Base-by-base conservation (phyloP, 1,284 basidiomycete species). In the Puccinia polysora region DNA sequence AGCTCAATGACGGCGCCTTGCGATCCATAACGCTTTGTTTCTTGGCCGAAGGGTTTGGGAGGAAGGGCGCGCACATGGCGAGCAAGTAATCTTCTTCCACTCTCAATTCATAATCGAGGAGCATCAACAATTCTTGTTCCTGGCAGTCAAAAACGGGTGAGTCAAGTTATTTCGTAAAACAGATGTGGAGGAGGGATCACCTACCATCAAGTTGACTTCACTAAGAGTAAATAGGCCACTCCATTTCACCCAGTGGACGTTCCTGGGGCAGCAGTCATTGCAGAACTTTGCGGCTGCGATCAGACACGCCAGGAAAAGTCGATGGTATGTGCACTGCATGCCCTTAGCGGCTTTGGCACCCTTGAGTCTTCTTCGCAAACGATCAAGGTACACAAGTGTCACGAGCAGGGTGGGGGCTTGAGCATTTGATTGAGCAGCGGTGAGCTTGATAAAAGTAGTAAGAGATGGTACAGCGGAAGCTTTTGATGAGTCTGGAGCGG, bases 251-350 rank as follows among this genome's bases (percentile, higher is more conserved):
- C 65, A 68, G n/a, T 68, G 65, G n/a, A 45, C 34, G n/a, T 68
- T 68, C 1, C 65, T 5, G 15, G 90, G 90, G 49, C 88, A 88
- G 38, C 90, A 91, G 82, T 97, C 94, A 82, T 98, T 97, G 78
- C 97, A 86, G 81, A 97, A 97, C 83, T 98, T 98, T 76, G 93
- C 89, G 32, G 95, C 89, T 59, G 93, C 90, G 80, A 98, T 97
- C 78, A 97, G 87, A 0, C 90, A 88, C 38, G 95, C 94, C 76
- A 98, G 85, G 82, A 98, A 97, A 75, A 97, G 89, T 63, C 95
- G 88, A 80, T 97, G 94, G 65, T 91, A 86, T 5, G 94, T 94
- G 81, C 90, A 95, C 28, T 89, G 86, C 84, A 94, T 88, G 63
- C 65, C 65, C 53, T 68, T 68, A 7, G 65, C 65, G 4, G 65